These are phyloP conservation scores for Exserohilum turcica DNA, from an alignment of 2,329 filamentous ascomycete species.

Conservation along the genomic window DNA sequence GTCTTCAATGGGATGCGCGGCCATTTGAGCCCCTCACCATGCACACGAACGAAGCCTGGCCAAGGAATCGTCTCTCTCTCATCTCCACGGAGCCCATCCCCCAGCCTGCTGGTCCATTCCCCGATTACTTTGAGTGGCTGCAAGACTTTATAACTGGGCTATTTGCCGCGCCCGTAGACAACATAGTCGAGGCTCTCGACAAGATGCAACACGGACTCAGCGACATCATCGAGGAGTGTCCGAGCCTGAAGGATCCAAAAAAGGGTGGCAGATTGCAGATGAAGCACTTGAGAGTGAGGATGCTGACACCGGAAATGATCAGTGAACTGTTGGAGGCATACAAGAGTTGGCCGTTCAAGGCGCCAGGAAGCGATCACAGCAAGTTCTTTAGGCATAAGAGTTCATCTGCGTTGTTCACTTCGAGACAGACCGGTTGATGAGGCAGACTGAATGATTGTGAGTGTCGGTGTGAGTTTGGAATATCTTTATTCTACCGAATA, in stretches of 20 bases:
- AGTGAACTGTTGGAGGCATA: constrained; percentile 38
- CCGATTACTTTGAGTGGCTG: constrained; percentile 31
- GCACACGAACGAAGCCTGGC: constrained; percentile 67
- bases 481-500: too few relatives aligned
- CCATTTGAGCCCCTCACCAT: constrained; percentile 70
- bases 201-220: constrained; percentile 36
- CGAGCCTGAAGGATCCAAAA: constrained; percentile 35
- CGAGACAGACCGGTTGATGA: not conserved
- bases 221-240: constrained; percentile 34
- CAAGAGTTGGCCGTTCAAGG: constrained; percentile 43
- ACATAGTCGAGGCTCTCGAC: constrained; percentile 32
- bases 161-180: constrained; percentile 1
- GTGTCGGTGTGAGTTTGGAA: too few relatives aligned
- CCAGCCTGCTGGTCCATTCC: constrained; percentile 11
- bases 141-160: constrained; percentile 37
- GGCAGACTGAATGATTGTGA: not conserved
- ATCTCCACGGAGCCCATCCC: constrained; percentile 69
- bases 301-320: constrained; percentile 44
- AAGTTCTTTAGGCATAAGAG: constrained; percentile 30
- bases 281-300: constrained; percentile 36
- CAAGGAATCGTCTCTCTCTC: constrained; percentile 62
- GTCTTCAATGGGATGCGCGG: constrained; percentile 68
- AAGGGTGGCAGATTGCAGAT: constrained; percentile 41
- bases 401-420: not conserved
- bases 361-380: constrained; percentile 26